Base-by-base conservation (phyloP, 148 eudicot species). In the Heliosperma pusillum region DNA sequence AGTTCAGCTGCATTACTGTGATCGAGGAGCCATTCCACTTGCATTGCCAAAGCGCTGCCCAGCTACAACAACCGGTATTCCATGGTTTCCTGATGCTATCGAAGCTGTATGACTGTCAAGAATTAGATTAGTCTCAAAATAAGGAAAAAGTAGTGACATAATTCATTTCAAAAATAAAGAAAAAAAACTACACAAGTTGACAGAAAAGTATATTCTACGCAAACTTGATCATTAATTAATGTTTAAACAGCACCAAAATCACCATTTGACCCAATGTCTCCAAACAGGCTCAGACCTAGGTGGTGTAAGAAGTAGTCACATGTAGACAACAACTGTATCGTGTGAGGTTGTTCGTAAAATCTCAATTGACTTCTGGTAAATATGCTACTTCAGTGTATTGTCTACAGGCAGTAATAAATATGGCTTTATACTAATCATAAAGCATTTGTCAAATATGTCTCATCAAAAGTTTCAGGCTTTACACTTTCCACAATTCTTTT, bases 21-120 rank as follows among this genome's bases (percentile, higher is more conserved):
- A 80, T 77, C 90, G 99, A 80, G 99, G 99, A 84, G 99, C 99
- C 99, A 96, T 96, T 80, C 99, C 99, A 86, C 99, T 96, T 50
- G 99, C 99, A 88, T 92, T 89, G 50, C 99, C 99, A 89, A 92
- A 96, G 72, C 68, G 70, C 89, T 96, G 93, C 45, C 97, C 99
- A 77, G 97, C 82, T 64, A 96, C 99, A 72, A 89, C 78, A 73
- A 92, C 99, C 10, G 97, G 90, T 83, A 96, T 86, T 72, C 95
- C 99, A 76, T 96, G 95, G 85, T 96, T 96, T 69, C 99, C 99
- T 30, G 97, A 90, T 47, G 97, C 97, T 73, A 88, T 88, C 6
- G 99, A 89, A 79, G 97, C 97, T 58, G 99, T 96, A 83, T 96
- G 99, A 83, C 99, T 96, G 89, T n/a, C 47, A 36, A 55, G 19